Conservation (phyloP, 306 rosid genomes). For the Quercus glauca region DNA sequence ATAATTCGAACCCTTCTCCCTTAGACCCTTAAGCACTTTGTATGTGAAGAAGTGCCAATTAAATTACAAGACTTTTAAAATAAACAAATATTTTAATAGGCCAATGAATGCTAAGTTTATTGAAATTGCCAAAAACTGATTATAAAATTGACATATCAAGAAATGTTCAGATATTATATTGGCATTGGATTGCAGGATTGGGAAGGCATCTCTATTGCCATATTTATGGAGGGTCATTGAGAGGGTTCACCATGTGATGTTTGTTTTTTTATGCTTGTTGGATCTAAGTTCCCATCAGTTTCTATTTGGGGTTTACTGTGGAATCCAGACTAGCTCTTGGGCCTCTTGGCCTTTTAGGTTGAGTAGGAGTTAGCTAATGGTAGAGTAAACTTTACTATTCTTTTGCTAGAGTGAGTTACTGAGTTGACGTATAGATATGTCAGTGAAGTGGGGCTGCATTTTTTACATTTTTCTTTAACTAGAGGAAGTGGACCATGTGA, state of each 20-base stretch:
- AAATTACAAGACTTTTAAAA: too few relatives aligned
- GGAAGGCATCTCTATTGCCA: too few relatives aligned
- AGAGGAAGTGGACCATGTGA: not conserved
- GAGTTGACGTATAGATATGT: not conserved
- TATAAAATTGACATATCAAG: too few relatives aligned
- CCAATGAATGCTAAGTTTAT: too few relatives aligned
- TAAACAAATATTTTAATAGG: too few relatives aligned
- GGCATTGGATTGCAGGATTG: too few relatives aligned
- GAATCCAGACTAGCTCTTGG: not conserved
- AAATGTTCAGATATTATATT: too few relatives aligned
- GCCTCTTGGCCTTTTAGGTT: too few relatives aligned
- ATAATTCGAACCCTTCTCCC: rapidly evolving
- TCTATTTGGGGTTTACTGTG: not conserved
- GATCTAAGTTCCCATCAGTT: not conserved
- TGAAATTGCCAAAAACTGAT: too few relatives aligned
- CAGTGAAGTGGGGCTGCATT: not conserved
- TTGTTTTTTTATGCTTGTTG: not conserved
- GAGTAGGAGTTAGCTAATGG: too few relatives aligned
- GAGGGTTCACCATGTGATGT: not conserved
- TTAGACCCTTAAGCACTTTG: rapidly evolving
- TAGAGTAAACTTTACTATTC: not conserved
- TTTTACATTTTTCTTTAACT: not conserved
- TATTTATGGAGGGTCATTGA: not conserved
- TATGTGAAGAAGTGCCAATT: rapidly evolving
- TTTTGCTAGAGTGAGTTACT: too few relatives aligned